These are phyloP conservation scores for Globisporangium solare DNA, from an alignment of 352 stramenopile genomes.

Conservation along the genomic window DNA sequence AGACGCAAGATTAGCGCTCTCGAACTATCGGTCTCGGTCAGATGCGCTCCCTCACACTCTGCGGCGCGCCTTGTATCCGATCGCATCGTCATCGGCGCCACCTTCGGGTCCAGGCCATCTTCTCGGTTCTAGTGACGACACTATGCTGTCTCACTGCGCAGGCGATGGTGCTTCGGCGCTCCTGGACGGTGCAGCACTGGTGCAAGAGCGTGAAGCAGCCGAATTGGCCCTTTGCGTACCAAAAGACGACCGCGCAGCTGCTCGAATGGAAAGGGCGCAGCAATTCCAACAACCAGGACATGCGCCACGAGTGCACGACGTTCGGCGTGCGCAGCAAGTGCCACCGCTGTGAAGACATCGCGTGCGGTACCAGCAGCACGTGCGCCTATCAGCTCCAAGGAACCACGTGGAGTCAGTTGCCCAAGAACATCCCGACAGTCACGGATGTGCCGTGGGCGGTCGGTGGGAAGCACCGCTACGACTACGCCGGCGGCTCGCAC, in stretches of 20 bases:
- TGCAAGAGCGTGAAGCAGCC: slow-evolving; percentile 81
- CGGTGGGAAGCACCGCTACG: slow-evolving; percentile 85
- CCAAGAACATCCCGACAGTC: slow-evolving; percentile 90
- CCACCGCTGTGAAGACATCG: slow-evolving; percentile 90
- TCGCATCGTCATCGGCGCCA: background rate
- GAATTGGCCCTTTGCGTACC: slow-evolving; percentile 93
- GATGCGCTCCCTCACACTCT: background rate
- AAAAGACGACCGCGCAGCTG: slow-evolving; percentile 63
- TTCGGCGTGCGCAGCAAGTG: slow-evolving; percentile 92
- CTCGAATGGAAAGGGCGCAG: slow-evolving; percentile 87
- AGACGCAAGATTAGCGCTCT: background rate
- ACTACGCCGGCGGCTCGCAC: slow-evolving; percentile 83
- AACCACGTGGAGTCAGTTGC: slow-evolving; percentile 54
- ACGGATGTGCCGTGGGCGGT: slow-evolving; percentile 93
- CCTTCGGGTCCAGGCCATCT: background rate
- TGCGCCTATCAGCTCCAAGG: slow-evolving; percentile 94
- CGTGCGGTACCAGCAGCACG: slow-evolving; percentile 44
- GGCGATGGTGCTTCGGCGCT: slow-evolving; percentile 68
- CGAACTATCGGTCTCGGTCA: background rate
- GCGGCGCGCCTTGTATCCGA: background rate
- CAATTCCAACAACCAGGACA: slow-evolving; percentile 89
- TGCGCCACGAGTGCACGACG: slow-evolving; percentile 87
- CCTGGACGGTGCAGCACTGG: slow-evolving; percentile 85
- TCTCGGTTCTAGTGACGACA: background rate
- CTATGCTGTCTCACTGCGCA: background rate